phyloP scores from a whole-genome alignment of 805 yeast genomes.

The Wickerhamiella lipophila region DNA sequence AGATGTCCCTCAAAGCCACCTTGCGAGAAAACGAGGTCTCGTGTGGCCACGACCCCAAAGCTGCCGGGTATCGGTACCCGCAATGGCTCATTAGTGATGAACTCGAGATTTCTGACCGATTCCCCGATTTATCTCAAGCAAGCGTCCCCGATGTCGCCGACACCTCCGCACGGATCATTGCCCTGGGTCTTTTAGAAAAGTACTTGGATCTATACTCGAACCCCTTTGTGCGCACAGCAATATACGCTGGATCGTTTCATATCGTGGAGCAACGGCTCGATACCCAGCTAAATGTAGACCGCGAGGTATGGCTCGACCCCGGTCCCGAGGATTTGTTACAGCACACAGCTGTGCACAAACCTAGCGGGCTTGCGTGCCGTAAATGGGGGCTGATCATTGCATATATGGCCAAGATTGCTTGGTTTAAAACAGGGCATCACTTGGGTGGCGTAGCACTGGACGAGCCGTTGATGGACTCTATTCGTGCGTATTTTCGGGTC shows the following conservation, averaged over 20 bases:
- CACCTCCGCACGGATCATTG: background rate
- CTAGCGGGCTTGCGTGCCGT: background rate
- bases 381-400: background rate
- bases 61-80: background rate
- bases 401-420: background rate
- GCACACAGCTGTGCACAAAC: background rate
- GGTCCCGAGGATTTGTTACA: background rate
- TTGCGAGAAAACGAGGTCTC: background rate
- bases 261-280: background rate
- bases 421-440: background rate
- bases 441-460: background rate
- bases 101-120: background rate
- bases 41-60: background rate
- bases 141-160: background rate
- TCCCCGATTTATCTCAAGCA: background rate
- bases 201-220: background rate
- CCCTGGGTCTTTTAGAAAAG: background rate
- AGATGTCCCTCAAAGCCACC: background rate
- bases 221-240: background rate
- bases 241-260: background rate
- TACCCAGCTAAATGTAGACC: background rate
- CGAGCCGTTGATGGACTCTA: background rate
- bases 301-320: background rate
- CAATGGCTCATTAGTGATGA: background rate
- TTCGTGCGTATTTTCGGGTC: background rate